These are phyloP conservation scores for Linnemannia schmuckeri DNA, from an alignment of 192 early-diverging fungal species.

Conservation along the genomic window DNA sequence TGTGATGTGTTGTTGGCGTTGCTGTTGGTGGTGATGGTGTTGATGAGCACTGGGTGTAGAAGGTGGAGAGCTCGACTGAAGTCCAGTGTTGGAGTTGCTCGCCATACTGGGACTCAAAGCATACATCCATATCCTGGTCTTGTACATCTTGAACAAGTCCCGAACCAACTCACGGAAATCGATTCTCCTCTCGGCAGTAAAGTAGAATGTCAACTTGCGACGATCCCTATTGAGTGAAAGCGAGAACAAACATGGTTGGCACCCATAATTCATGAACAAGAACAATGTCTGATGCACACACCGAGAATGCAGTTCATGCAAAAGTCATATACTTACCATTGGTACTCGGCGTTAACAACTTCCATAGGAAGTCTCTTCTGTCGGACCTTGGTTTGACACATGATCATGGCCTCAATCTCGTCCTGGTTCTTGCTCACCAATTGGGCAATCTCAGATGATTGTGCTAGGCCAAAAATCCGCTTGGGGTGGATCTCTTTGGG, in stretches of 20 bases:
- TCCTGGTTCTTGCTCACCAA: conserved; percentile 88
- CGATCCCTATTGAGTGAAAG: conserved; percentile 75
- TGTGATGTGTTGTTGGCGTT: neutral
- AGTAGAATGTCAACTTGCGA: conserved; percentile 97
- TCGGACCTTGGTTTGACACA: conserved; percentile 92
- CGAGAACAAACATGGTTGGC: neutral
- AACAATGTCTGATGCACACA: neutral
- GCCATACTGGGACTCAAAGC: conserved; percentile 51
- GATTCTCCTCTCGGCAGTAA: conserved; percentile 92
- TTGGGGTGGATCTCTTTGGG: conserved; percentile 90
- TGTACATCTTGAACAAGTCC: conserved; percentile 97
- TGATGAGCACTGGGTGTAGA: neutral
- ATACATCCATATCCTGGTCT: conserved; percentile 98
- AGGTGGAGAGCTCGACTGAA: conserved; percentile 25
- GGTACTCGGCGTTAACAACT: conserved; percentile 97
- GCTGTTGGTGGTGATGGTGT: neutral
- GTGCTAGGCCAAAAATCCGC: conserved; percentile 88
- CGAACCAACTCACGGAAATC: conserved; percentile 97
- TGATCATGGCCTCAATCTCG: conserved; percentile 88
- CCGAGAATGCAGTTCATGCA: neutral
- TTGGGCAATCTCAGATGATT: conserved; percentile 83
- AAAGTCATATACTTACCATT: conserved; percentile 75
- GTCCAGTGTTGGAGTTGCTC: neutral
- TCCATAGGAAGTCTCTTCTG: conserved; percentile 95
- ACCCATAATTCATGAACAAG: neutral